Evolutionary conservation across 2,329 filamentous ascomycete genomes (phyloP).

Genomic region (Apiospora pterosperma): DNA sequence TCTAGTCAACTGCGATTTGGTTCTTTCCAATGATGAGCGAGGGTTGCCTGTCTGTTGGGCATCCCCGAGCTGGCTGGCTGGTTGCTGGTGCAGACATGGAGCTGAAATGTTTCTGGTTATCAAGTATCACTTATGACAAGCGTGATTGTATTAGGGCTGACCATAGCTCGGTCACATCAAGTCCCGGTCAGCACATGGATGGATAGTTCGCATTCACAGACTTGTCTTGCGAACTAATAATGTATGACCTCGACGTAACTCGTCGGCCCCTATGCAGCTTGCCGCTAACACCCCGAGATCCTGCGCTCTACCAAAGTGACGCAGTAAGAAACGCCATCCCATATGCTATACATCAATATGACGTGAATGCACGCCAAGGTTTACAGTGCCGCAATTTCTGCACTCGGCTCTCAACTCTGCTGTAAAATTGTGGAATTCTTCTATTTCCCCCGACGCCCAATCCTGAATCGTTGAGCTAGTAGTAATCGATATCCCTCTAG

Average conservation of each 20-base stretch:
- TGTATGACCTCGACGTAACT: not conserved
- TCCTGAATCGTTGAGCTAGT: not conserved
- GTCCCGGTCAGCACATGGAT: not conserved
- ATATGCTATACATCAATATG: slow-evolving; percentile 3
- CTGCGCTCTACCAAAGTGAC: not conserved
- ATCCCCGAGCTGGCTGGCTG: not conserved
- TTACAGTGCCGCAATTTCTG: not conserved
- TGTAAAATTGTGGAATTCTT: not conserved
- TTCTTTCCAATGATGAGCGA: too few relatives aligned
- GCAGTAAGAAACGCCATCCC: slow-evolving; percentile 1
- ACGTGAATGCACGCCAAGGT: not conserved
- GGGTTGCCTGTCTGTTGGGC: not conserved
- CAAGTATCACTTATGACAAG: not conserved
- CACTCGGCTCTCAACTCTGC: not conserved
- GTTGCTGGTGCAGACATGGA: not conserved
- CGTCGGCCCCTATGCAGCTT: not conserved
- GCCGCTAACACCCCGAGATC: not conserved
- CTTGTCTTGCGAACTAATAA: not conserved
- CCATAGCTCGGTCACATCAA: not conserved
- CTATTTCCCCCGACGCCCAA: not conserved
- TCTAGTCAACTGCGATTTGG: too few relatives aligned
- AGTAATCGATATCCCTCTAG: slow-evolving; percentile 25
- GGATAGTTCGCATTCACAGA: not conserved
- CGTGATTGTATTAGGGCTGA: not conserved
- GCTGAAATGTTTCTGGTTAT: not conserved